A percentile compares a stretch with the other conserved stretches of the same genome.
These are phyloP conservation scores for Penicillium sp. DNA, from an alignment of 2,329 filamentous ascomycete genomes.

Conservation along the genomic window DNA sequence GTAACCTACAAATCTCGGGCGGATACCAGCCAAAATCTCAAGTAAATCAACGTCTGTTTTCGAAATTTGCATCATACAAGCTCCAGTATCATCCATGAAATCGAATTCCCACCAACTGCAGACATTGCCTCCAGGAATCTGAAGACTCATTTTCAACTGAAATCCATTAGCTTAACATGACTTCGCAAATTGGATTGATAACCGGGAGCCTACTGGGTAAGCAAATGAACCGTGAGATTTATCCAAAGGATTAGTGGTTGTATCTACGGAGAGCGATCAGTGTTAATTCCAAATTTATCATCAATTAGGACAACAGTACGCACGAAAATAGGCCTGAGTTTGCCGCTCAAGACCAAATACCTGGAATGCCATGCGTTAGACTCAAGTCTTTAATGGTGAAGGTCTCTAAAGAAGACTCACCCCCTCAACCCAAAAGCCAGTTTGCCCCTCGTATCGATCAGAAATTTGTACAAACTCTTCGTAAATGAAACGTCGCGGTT, in stretches of 20 bases:
- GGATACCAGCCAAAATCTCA: background rate
- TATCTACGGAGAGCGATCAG: background rate
- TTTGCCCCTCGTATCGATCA: background rate
- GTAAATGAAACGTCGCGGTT: slow-evolving; percentile 1
- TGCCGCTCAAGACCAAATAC: background rate
- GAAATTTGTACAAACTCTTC: background rate
- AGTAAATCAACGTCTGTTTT: background rate
- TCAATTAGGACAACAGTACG: background rate
- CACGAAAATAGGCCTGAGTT: background rate
- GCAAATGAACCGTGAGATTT: background rate
- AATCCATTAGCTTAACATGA: background rate
- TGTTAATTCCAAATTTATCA: background rate
- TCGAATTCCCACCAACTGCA: too few relatives aligned
- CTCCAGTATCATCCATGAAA: background rate
- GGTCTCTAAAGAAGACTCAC: background rate
- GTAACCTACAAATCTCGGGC: background rate
- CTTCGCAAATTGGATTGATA: background rate
- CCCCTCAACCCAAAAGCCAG: slow-evolving; percentile 7
- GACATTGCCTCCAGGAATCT: too few relatives aligned
- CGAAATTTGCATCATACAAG: background rate
- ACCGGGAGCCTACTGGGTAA: background rate
- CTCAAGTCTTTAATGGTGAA: background rate
- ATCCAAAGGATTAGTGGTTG: background rate
- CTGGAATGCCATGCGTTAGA: background rate
- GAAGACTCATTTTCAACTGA: background rate